Conservation (phyloP, 768 basidiomycete species). For the Pholiota molesta region DNA sequence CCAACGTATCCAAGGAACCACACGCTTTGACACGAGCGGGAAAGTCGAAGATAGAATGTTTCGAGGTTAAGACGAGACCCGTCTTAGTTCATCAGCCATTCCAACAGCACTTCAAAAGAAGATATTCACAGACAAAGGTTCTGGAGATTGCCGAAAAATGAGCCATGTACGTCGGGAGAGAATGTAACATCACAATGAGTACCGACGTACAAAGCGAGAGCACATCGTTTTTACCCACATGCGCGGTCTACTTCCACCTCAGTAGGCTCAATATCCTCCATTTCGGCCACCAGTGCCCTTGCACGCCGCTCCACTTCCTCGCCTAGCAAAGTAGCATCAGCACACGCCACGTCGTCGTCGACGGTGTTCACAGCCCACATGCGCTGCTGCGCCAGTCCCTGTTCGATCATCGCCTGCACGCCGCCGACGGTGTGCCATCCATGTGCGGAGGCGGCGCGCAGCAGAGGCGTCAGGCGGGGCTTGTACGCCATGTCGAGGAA, state of each 20-base stretch:
- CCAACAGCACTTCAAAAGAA: no score
- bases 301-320: not conserved
- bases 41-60: no score
- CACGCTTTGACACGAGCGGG: no score
- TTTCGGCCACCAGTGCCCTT: not conserved
- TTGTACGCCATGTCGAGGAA: slow-evolving; percentile 26
- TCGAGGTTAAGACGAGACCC: no score
- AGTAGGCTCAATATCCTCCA: not conserved
- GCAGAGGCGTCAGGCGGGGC: slow-evolving; percentile 34
- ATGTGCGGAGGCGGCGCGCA: slow-evolving; percentile 34
- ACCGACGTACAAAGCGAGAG: no score
- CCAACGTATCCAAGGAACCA: no score
- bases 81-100: no score
- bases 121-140: no score
- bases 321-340: not conserved
- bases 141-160: no score
- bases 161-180: no score
- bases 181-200: no score
- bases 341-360: not conserved
- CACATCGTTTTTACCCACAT: not conserved
- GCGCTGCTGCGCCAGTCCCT: slow-evolving; percentile 40
- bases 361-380: slow-evolving; percentile 30
- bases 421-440: slow-evolving; percentile 38
- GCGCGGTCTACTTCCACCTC: slow-evolving; percentile 2
- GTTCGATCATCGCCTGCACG: slow-evolving; percentile 37